phyloP scores from a whole-genome alignment of 176 grass and related monocot species.

The Themeda triandra region DNA sequence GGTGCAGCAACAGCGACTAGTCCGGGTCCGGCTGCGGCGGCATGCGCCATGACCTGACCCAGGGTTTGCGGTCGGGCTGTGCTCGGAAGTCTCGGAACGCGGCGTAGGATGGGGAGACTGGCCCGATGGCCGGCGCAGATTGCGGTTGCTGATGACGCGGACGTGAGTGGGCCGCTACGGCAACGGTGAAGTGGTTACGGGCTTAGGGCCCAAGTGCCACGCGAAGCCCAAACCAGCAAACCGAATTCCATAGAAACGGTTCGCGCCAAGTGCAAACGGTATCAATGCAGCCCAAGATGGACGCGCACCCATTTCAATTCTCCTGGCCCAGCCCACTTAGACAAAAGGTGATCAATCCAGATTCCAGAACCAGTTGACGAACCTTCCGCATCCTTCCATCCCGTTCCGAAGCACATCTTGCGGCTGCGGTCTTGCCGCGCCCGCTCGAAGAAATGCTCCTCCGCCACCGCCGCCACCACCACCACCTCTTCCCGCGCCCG shows the following conservation, averaged over 20 bases:
- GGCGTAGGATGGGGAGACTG: neutral
- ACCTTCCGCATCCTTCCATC: constrained; percentile 2
- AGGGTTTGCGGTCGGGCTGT: neutral
- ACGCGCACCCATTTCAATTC: too few species aligned
- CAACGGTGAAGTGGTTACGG: neutral
- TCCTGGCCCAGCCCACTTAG: rapidly evolving
- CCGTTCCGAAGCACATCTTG: neutral
- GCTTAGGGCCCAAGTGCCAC: neutral
- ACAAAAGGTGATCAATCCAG: too few species aligned
- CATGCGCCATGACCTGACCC: neutral
- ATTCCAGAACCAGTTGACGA: neutral
- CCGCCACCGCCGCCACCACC: constrained; percentile 8
- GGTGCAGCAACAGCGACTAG: neutral
- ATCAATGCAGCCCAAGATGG: neutral
- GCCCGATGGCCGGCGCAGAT: neutral
- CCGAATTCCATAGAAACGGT: too few species aligned
- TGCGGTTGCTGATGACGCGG: neutral
- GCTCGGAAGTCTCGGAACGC: neutral
- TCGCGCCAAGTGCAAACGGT: too few species aligned
- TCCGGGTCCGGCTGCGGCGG: neutral
- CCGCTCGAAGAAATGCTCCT: constrained; percentile 27
- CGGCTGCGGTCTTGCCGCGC: neutral
- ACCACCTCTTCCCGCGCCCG: neutral
- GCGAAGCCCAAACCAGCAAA: too few species aligned
- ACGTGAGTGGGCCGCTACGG: neutral